These are phyloP conservation scores for Rhizophagus sp. DNA, from an alignment of 192 early-diverging fungal genomes.

Conservation along the genomic window DNA sequence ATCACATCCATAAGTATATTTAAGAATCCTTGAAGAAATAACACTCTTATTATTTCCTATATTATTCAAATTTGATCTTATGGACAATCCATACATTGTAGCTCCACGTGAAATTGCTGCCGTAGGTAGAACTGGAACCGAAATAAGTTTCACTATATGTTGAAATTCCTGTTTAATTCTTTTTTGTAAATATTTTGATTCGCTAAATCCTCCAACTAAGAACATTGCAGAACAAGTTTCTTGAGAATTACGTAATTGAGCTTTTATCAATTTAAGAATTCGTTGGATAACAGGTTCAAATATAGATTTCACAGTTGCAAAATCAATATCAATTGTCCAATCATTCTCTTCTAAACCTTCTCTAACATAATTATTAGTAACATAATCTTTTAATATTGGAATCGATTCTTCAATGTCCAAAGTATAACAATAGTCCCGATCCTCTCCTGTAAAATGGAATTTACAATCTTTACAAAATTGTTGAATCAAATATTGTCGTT, in stretches of 20 bases:
- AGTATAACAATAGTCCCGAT: neutral
- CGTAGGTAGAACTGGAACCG: conserved; percentile 51
- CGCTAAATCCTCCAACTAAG: conserved; percentile 57
- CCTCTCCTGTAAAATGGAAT: neutral
- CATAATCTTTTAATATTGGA: neutral
- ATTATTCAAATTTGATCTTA: conserved; percentile 32
- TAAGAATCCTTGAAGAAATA: neutral
- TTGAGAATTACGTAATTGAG: conserved; percentile 46
- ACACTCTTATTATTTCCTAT: conserved; percentile 32
- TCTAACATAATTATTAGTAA: neutral
- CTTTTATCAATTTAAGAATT: conserved; percentile 53
- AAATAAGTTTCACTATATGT: conserved; percentile 40
- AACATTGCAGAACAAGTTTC: conserved; percentile 49
- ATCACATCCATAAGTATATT: neutral
- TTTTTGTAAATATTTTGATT: conserved; percentile 51
- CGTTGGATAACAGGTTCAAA: conserved; percentile 58
- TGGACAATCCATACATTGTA: neutral
- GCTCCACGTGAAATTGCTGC: conserved; percentile 51
- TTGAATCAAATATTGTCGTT: conserved; percentile 15
- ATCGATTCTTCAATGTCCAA: neutral
- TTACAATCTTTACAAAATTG: neutral
- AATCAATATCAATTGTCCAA: conserved; percentile 42
- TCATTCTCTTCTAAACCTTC: conserved; percentile 45
- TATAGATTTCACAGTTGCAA: conserved; percentile 48
- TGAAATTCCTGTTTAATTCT: conserved; percentile 51